Evolutionary conservation across 2,329 filamentous ascomycete species (phyloP).

Genomic region (Colletotrichum sp.): DNA sequence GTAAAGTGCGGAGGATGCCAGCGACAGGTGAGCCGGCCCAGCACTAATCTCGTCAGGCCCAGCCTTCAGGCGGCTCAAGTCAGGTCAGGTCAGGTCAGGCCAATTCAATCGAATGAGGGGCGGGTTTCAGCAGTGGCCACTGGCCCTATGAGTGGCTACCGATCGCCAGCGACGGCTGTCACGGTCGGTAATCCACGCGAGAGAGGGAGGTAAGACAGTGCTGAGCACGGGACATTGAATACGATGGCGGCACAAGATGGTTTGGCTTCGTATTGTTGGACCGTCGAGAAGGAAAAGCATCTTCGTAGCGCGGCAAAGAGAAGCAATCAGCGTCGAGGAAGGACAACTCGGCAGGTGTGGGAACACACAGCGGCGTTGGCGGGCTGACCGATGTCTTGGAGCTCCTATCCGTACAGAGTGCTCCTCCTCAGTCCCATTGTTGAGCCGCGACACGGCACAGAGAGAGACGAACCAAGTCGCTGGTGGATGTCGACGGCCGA

Average conservation of each 20-base stretch:
- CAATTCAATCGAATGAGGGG: neutral
- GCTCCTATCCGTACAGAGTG: neutral
- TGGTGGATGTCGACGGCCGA: neutral
- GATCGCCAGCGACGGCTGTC: slow-evolving; percentile 9
- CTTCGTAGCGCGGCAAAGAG: neutral
- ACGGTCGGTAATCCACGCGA: neutral
- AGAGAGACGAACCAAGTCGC: neutral
- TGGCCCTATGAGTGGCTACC: slow-evolving; percentile 17
- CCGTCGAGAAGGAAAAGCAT: neutral
- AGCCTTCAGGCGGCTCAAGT: slow-evolving; percentile 14
- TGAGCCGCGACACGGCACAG: neutral
- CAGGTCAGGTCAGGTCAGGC: neutral
- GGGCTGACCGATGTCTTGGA: neutral
- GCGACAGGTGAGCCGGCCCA: neutral
- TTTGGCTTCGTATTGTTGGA: neutral
- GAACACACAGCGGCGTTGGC: neutral
- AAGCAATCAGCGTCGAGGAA: slow-evolving; percentile 2
- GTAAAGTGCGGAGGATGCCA: neutral
- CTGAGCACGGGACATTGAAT: neutral
- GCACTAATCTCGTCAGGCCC: slow-evolving; percentile 2
- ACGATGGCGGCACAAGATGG: neutral
- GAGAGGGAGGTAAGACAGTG: neutral
- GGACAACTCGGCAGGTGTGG: neutral
- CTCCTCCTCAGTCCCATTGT: neutral
- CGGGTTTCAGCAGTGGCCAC: slow-evolving; percentile 12